Evolutionary conservation across 345 rosid species (phyloP).

Genomic region (Anastatica hierochuntica): DNA sequence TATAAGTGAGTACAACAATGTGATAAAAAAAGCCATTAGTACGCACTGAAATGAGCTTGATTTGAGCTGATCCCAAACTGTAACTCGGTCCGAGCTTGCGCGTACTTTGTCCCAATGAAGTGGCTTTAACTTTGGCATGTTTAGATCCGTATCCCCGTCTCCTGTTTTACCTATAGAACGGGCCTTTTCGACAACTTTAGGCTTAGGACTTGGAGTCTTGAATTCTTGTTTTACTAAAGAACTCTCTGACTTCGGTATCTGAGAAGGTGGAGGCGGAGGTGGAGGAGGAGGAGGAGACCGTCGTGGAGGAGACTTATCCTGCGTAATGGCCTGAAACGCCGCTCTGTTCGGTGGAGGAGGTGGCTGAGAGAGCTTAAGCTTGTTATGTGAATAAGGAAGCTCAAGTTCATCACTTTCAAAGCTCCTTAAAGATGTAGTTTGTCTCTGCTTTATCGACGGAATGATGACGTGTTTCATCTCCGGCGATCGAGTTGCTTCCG

Average conservation of each 20-base stretch:
- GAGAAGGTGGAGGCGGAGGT: slow-evolving; percentile 43
- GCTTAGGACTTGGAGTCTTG: slow-evolving; percentile 39
- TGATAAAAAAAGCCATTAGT: background rate
- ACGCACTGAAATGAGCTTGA: slow-evolving; percentile 97
- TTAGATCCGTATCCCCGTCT: slow-evolving; percentile 61
- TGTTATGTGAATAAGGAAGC: slow-evolving; percentile 29
- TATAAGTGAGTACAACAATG: background rate
- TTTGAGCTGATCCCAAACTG: slow-evolving; percentile 97
- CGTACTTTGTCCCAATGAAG: slow-evolving; percentile 99
- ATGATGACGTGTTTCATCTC: slow-evolving; percentile 89
- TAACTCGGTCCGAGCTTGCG: slow-evolving; percentile 95
- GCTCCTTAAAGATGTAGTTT: background rate
- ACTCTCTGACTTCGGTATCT: slow-evolving; percentile 16
- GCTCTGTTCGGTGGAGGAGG: slow-evolving; percentile 88
- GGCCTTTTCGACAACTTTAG: slow-evolving; percentile 31
- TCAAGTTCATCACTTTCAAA: slow-evolving; percentile 13
- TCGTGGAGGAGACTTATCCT: slow-evolving; percentile 26
- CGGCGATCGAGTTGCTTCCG: slow-evolving; percentile 48
- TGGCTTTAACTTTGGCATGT: slow-evolving; percentile 75
- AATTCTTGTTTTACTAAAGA: slow-evolving; percentile 26
- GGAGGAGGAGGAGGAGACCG: slow-evolving; percentile 57
- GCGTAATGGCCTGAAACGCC: slow-evolving; percentile 55
- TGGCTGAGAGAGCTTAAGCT: slow-evolving; percentile 61
- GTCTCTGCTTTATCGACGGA: slow-evolving; percentile 55
- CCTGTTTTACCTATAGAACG: slow-evolving; percentile 45